phyloP scores from a whole-genome alignment of 1,284 basidiomycete species.

The Volvariella volvacea region DNA sequence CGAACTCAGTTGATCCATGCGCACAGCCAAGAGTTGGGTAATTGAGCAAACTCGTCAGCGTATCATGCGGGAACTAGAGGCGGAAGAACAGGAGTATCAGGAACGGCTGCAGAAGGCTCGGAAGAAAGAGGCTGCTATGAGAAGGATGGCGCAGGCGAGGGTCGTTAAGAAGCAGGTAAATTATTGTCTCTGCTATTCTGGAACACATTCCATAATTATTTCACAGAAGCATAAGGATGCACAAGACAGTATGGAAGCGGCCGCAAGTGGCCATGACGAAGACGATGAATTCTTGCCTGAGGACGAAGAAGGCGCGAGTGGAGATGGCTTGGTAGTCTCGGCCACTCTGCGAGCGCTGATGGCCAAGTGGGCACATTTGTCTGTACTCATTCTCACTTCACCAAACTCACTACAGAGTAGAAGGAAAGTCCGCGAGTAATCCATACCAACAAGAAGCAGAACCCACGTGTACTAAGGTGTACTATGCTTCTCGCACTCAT shows the following conservation, averaged over 20 bases:
- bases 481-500: constrained; percentile 93
- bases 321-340: constrained; percentile 58
- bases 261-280: constrained; percentile 18
- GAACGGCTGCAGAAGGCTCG: constrained; percentile 54
- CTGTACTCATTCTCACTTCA: constrained; percentile 4
- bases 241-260: constrained; percentile 8
- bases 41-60: constrained; percentile 69
- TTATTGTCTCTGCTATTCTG: constrained; percentile 4
- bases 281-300: constrained; percentile 59
- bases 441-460: constrained; percentile 33
- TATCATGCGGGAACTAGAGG: constrained; percentile 56
- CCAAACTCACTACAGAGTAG: constrained; percentile 20
- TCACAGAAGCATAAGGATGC: constrained; percentile 6
- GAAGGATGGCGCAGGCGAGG: constrained; percentile 47
- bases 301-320: constrained; percentile 18
- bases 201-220: neutral
- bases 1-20: neutral
- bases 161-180: constrained; percentile 57
- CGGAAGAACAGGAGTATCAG: constrained; percentile 57
- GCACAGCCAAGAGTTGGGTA: constrained; percentile 72
- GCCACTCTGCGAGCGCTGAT: constrained; percentile 78
- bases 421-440: constrained; percentile 16
- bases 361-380: constrained; percentile 49
- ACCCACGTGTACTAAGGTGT: constrained; percentile 74
- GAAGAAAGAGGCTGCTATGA: constrained; percentile 54